Base-by-base conservation (phyloP, 2,329 filamentous ascomycete genomes). In the Colletotrichum godetiae region DNA sequence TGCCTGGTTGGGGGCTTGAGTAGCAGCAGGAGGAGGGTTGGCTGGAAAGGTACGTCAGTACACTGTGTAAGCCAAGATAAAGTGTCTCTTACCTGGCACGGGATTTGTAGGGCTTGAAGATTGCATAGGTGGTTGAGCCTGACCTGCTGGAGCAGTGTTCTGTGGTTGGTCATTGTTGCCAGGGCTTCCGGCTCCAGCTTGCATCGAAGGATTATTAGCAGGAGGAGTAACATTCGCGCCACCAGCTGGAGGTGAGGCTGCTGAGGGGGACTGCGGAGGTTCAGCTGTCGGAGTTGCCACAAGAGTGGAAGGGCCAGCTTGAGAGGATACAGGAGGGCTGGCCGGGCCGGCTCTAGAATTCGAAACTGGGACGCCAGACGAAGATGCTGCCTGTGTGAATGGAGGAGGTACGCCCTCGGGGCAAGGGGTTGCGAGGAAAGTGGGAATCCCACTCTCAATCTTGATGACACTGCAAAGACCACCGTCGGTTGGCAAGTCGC, bases 351-450 rank as follows among this genome's bases (percentile, higher is more conserved):
- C n/a, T 29, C 1, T 33, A 22, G 24, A 3, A 12, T 6, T 57
- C 2, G 19, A 57, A 12, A 11, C 33, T 7, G 53, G 5, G 13
- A 15, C 29, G 33, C 10, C 12, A 31, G 58, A 13, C 6, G 52
- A 53, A 11, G 31, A 49, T 7, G 37, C 10, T 0, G 37, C 49
- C 64, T 29, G 33, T 12, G 58, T 22, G n/a, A 22, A 13, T 24
- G 49, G n/a, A 13, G 12, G 24, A 10, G 27, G 12, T 22, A n/a
- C 19, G 15, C 10, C 8, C 7, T 29, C 27, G 0, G 52, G 27
- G 24, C 68, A 72, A 31, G 68, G 49, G 13, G 37, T 42, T 22
- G 22, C 13, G 13, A 72, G n/a, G 12, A 72, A 72, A 5, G 65
- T 33, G 15, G 69, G 69, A 27, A 56, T 63, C 6, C 69, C 58